phyloP scores from a whole-genome alignment of 352 stramenopile species.

The Pythium aristosporum region DNA sequence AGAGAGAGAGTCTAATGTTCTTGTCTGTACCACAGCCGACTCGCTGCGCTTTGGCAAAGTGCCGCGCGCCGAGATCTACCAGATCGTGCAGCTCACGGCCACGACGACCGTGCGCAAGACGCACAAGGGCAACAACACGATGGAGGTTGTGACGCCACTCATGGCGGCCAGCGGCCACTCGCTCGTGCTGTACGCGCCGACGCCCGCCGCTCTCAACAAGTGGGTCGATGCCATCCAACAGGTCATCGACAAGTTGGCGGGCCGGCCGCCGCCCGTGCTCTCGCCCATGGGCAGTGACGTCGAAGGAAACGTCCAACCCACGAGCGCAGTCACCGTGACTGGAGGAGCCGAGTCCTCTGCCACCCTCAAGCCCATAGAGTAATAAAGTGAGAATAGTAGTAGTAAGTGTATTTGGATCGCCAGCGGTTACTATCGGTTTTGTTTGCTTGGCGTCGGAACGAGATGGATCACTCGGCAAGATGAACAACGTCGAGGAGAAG shows the following conservation, averaged over 20 bases:
- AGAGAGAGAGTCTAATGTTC: slow-evolving; percentile 4
- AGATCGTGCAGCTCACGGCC: slow-evolving; percentile 67
- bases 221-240: slow-evolving; percentile 64
- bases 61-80: slow-evolving; percentile 61
- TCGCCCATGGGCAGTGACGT: slow-evolving; percentile 13
- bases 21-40: slow-evolving; percentile 32
- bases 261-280: not conserved
- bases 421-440: too few species aligned
- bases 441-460: too few species aligned
- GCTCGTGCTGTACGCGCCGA: slow-evolving; percentile 63
- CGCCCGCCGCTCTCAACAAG: slow-evolving; percentile 40
- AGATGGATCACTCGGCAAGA: not conserved
- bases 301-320: slow-evolving; percentile 10
- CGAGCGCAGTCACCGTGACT: not conserved
- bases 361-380: slow-evolving; percentile 3
- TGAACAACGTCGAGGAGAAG: slow-evolving; percentile 24
- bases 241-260: slow-evolving; percentile 43
- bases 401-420: slow-evolving; percentile 20
- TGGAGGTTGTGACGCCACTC: slow-evolving; percentile 69
- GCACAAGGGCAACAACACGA: slow-evolving; percentile 74
- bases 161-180: slow-evolving; percentile 69
- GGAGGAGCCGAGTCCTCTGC: not conserved
- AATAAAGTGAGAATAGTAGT: not conserved
- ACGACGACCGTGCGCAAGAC: slow-evolving; percentile 68
- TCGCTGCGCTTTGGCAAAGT: slow-evolving; percentile 74